phyloP scores from a whole-genome alignment of 306 rosid genomes.

The Cucurbita argyrosperma region DNA sequence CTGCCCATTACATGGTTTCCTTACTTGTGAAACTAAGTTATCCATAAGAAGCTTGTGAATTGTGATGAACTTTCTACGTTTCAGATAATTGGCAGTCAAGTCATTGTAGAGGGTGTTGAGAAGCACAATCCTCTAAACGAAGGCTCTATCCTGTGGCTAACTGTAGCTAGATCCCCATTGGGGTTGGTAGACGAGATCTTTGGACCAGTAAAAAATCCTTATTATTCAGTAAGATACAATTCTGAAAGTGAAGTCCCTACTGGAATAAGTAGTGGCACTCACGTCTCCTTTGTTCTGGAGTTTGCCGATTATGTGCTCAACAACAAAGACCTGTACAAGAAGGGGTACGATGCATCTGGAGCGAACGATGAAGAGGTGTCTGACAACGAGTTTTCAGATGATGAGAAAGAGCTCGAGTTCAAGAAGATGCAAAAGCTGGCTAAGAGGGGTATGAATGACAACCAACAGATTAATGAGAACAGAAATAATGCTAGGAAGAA shows the following conservation, averaged over 20 bases:
- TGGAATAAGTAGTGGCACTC: conserved; percentile 37
- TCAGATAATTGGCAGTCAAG: conserved; percentile 56
- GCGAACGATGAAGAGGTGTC: conserved; percentile 65
- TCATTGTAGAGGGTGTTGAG: conserved; percentile 72
- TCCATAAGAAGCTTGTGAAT: not conserved
- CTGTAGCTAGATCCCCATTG: conserved; percentile 48
- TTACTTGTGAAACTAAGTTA: not conserved
- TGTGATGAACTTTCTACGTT: not conserved
- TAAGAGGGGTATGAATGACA: conserved; percentile 43
- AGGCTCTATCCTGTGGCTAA: conserved; percentile 84
- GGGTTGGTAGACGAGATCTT: conserved; percentile 85
- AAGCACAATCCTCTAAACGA: conserved; percentile 76
- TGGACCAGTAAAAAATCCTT: conserved; percentile 84
- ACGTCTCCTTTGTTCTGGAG: conserved; percentile 62
- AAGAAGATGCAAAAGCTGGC: conserved; percentile 34
- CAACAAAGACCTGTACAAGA: conserved; percentile 52
- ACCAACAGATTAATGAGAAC: conserved; percentile 24
- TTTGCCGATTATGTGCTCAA: conserved; percentile 65
- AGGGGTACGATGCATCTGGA: conserved; percentile 94
- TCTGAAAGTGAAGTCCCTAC: conserved; percentile 65
- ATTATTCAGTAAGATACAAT: conserved; percentile 66
- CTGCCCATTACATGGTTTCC: not conserved
- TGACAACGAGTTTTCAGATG: conserved; percentile 80
- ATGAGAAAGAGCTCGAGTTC: conserved; percentile 80
- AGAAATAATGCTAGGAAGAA: conserved; percentile 28